Percentiles rank a stretch among this genome's conserved stretches.
phyloP scores from a whole-genome alignment of 345 rosid species.

The Eucalyptus guilfoylei region DNA sequence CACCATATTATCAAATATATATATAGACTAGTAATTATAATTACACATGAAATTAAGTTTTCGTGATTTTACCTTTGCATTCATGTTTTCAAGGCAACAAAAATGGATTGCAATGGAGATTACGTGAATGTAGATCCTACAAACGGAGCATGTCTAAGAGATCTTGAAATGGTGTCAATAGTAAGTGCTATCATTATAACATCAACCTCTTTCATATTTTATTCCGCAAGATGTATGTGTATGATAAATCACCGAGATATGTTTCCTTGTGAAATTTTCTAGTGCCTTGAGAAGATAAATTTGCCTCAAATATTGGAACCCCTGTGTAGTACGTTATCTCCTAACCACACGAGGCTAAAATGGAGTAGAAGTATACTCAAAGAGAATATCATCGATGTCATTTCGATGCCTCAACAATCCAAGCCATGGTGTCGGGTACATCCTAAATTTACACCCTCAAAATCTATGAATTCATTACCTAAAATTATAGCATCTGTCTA shows the following conservation, averaged over 20 bases:
- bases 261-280: not conserved
- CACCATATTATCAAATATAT: not conserved
- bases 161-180: not conserved
- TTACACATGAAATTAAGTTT: not conserved
- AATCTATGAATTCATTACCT: not conserved
- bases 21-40: not conserved
- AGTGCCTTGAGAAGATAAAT: not conserved
- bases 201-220: not conserved
- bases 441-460: not conserved
- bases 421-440: not conserved
- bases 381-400: not conserved
- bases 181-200: not conserved
- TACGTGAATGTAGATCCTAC: not conserved
- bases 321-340: rapidly evolving
- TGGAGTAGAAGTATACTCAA: not conserved
- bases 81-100: not conserved
- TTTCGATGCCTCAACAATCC: not conserved
- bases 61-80: not conserved
- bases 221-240: not conserved
- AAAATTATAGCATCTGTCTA: not conserved
- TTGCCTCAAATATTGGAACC: slow-evolving; percentile 1
- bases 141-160: not conserved
- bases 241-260: not conserved
- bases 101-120: slow-evolving; percentile 3
- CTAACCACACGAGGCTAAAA: not conserved